These are phyloP conservation scores for Ceratocystis alfenasii DNA, from an alignment of 2,329 filamentous ascomycete genomes.

Conservation along the genomic window DNA sequence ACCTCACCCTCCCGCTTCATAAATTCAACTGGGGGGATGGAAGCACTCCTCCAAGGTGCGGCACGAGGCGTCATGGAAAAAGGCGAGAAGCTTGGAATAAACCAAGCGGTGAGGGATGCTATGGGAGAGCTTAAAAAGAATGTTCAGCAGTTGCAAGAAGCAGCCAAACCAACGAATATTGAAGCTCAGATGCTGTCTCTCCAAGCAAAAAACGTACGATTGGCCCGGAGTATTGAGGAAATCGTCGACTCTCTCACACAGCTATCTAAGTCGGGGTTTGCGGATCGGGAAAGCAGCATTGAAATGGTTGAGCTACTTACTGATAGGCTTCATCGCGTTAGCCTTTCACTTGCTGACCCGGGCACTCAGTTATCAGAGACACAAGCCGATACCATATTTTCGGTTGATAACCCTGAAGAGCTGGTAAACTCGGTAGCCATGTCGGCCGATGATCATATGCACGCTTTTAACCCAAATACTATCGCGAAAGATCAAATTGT, in stretches of 20 bases:
- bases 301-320: conserved; percentile 47
- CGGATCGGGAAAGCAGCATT: conserved; percentile 39
- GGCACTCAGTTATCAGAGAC: conserved; percentile 28
- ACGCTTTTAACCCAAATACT: neutral
- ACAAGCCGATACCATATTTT: neutral
- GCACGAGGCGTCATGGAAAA: conserved; percentile 62
- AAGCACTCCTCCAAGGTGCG: conserved; percentile 62
- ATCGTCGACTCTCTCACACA: conserved; percentile 52
- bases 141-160: conserved; percentile 37
- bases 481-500: neutral
- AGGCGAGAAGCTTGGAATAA: conserved; percentile 66
- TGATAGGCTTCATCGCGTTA: conserved; percentile 54
- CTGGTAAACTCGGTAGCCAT: neutral
- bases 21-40: conserved; percentile 49
- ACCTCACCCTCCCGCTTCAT: conserved; percentile 39
- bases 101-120: conserved; percentile 68
- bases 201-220: conserved; percentile 52
- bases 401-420: neutral
- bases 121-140: conserved; percentile 70
- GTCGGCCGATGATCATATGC: neutral
- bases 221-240: conserved; percentile 57
- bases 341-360: conserved; percentile 48
- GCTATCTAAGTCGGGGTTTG: conserved; percentile 40
- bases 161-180: conserved; percentile 12
- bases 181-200: conserved; percentile 31